phyloP scores from a whole-genome alignment of 2,329 filamentous ascomycete species.

The Talaromyces sp. region DNA sequence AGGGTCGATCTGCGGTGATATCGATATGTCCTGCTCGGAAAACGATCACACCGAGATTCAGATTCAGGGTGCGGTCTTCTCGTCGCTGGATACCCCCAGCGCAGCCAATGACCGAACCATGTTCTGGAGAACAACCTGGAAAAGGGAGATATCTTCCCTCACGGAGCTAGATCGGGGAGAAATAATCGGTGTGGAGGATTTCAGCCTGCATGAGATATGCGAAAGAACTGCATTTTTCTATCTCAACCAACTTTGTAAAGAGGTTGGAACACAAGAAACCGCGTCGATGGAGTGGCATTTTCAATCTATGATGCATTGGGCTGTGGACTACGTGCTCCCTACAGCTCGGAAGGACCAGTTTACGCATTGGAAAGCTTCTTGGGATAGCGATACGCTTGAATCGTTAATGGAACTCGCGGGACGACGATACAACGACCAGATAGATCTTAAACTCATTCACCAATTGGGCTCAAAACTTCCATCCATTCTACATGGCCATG shows the following conservation, averaged over 20 bases:
- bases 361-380: constrained; percentile 8
- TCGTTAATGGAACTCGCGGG: neutral
- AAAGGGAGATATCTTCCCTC: neutral
- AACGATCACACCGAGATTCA: neutral
- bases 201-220: neutral
- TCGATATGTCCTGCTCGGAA: neutral
- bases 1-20: neutral
- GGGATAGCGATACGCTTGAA: constrained; percentile 14
- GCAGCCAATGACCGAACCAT: neutral
- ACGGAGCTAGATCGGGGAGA: neutral
- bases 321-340: neutral
- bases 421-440: neutral
- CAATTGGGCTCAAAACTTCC: constrained; percentile 32
- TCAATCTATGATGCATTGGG: neutral
- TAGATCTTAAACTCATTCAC: neutral
- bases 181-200: neutral
- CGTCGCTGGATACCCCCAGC: neutral
- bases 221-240: constrained; percentile 14
- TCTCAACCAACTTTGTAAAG: constrained; percentile 9
- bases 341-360: constrained; percentile 3
- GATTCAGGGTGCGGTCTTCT: neutral
- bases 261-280: neutral
- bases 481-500: constrained; percentile 30
- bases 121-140: neutral
- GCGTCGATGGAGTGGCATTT: neutral